phyloP scores from a whole-genome alignment of 805 yeast species.

The Lipomyces starkeyi region DNA sequence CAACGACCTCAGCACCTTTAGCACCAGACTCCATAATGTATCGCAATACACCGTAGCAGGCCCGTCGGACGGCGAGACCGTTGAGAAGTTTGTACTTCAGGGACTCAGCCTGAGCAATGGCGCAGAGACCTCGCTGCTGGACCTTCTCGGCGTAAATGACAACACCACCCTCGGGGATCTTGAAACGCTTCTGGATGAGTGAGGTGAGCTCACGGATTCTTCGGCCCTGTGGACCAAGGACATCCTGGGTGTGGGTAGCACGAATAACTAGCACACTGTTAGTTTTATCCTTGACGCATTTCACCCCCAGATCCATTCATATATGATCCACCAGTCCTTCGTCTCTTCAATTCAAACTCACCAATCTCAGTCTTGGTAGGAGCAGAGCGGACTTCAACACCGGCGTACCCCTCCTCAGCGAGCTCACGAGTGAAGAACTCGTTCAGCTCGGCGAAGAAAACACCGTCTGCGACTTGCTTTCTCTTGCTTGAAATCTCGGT shows the following conservation, averaged over 20 bases:
- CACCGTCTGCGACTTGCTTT: constrained; percentile 99
- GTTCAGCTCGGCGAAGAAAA: constrained; percentile 99
- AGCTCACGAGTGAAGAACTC: constrained; percentile 99
- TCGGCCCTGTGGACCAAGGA: constrained; percentile 99
- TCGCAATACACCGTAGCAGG: constrained; percentile 99
- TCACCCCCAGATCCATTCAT: neutral
- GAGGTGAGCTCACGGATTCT: constrained; percentile 98
- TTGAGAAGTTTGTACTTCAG: constrained; percentile 95
- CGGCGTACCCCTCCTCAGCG: constrained; percentile 99
- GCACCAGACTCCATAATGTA: constrained; percentile 99
- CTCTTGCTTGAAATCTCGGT: constrained; percentile 89
- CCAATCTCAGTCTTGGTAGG: constrained; percentile 94
- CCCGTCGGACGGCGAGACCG: constrained; percentile 99
- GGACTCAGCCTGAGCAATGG: constrained; percentile 99
- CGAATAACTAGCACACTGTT: constrained; percentile 66
- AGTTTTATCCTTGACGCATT: neutral
- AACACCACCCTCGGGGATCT: constrained; percentile 89
- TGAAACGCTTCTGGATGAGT: constrained; percentile 98
- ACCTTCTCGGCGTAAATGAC: constrained; percentile 98
- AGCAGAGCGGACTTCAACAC: constrained; percentile 99
- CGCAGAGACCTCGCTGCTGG: constrained; percentile 99
- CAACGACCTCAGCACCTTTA: constrained; percentile 99
- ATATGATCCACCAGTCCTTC: neutral
- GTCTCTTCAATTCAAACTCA: constrained; percentile 15
- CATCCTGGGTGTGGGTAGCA: constrained; percentile 98